Conservation (phyloP, 2,329 filamentous ascomycete genomes). For the Davidsoniella australis region DNA sequence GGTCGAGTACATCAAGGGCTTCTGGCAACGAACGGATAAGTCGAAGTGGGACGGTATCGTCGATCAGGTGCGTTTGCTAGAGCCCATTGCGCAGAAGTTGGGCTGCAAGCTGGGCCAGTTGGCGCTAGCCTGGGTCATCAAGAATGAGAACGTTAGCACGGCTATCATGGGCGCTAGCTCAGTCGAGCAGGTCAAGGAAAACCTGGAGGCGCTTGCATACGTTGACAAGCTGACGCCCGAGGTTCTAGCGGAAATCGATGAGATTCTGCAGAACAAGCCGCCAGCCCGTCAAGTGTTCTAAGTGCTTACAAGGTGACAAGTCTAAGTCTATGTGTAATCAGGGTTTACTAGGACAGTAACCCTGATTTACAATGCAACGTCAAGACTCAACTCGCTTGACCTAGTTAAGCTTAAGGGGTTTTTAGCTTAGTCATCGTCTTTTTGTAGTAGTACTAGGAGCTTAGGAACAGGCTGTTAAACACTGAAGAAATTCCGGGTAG, state of each 20-base stretch:
- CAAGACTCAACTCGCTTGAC: too few species aligned
- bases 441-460: too few species aligned
- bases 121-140: constrained; percentile 45
- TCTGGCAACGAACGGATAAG: constrained; percentile 32
- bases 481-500: too few species aligned
- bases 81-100: constrained; percentile 47
- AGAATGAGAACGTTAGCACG: constrained; percentile 42
- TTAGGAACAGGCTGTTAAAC: too few species aligned
- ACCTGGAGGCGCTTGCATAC: constrained; percentile 33
- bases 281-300: constrained; percentile 19
- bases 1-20: constrained; percentile 37
- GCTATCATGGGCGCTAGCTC: constrained; percentile 44
- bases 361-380: too few species aligned
- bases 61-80: constrained; percentile 39
- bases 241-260: constrained; percentile 42
- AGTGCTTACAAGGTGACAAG: background rate
- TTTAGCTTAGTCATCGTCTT: too few species aligned
- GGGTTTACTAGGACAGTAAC: too few species aligned
- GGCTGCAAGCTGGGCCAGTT: constrained; percentile 39
- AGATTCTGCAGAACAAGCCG: constrained; percentile 41
- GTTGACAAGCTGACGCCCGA: constrained; percentile 41
- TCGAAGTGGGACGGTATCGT: constrained; percentile 39
- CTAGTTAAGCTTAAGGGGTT: too few species aligned
- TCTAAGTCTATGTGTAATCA: too few species aligned
- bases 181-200: constrained; percentile 42